phyloP scores from a whole-genome alignment of 2,329 filamentous ascomycete species.

The Xylariaceae sp. region DNA sequence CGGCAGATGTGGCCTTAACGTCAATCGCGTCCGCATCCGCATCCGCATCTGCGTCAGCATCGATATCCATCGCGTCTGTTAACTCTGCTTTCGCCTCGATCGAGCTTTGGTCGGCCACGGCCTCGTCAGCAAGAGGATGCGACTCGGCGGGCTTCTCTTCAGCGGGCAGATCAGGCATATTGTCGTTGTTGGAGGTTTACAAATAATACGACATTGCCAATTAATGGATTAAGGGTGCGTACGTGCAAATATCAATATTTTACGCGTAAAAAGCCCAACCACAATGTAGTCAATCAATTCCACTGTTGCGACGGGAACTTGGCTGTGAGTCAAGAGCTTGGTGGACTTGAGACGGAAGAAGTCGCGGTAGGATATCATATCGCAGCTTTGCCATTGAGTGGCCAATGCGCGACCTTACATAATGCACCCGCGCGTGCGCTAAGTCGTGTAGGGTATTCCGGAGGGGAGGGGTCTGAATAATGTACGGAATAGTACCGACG shows the following conservation, averaged over 20 bases:
- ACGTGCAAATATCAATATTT: background rate
- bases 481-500: too few species aligned
- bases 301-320: background rate
- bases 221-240: background rate
- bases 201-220: slow-evolving; percentile 5
- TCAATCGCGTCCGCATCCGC: background rate
- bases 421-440: background rate
- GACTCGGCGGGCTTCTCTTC: slow-evolving; percentile 3
- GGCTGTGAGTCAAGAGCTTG: background rate
- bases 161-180: slow-evolving; percentile 14
- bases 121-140: background rate
- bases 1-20: too few species aligned
- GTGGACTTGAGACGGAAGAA: background rate
- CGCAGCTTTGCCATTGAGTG: background rate
- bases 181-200: background rate
- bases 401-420: background rate
- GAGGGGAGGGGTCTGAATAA: too few species aligned
- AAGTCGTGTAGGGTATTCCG: too few species aligned
- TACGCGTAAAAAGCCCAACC: too few species aligned
- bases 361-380: background rate
- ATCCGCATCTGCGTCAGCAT: background rate
- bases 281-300: background rate
- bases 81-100: slow-evolving; percentile 41
- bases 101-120: slow-evolving; percentile 37
- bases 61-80: slow-evolving; percentile 15